Percentiles rank a stretch among this genome's conserved stretches.
Conservation (phyloP, 495 filamentous ascomycete genomes). For the Annulohypoxylon nitens region DNA sequence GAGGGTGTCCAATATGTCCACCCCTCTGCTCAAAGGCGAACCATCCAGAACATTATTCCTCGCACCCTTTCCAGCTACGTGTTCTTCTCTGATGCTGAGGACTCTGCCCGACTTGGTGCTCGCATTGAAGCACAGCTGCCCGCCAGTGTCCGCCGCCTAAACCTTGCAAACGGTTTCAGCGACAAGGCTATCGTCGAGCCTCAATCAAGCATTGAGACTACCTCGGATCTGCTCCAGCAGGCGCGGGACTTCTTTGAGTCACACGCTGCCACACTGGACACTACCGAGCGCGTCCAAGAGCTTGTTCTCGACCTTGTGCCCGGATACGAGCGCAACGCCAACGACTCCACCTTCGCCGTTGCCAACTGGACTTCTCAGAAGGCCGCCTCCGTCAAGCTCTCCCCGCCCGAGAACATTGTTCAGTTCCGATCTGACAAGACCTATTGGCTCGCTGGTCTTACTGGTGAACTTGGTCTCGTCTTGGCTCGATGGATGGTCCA, state of each 20-base stretch:
- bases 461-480: constrained; percentile 60
- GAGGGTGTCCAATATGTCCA: constrained; percentile 4
- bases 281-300: constrained; percentile 14
- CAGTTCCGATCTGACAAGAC: constrained; percentile 54
- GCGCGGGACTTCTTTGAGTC: constrained; percentile 14
- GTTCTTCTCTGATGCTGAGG: constrained; percentile 14
- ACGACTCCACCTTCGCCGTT: constrained; percentile 11
- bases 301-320: constrained; percentile 6
- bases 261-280: constrained; percentile 11
- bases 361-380: constrained; percentile 13
- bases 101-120: constrained; percentile 1
- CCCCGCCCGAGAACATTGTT: constrained; percentile 10
- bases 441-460: constrained; percentile 64
- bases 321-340: constrained; percentile 5
- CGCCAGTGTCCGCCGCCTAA: constrained; percentile 10
- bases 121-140: constrained; percentile 7
- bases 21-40: constrained; percentile 15
- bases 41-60: constrained; percentile 10
- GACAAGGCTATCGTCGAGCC: constrained; percentile 15
- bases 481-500: constrained; percentile 64
- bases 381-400: constrained; percentile 17
- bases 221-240: constrained; percentile 12
- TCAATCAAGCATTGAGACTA: not conserved
- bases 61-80: constrained; percentile 2
- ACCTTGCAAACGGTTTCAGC: constrained; percentile 13